phyloP scores from a whole-genome alignment of 73 alveolate species.

The Tetrahymena malaccensis region DNA sequence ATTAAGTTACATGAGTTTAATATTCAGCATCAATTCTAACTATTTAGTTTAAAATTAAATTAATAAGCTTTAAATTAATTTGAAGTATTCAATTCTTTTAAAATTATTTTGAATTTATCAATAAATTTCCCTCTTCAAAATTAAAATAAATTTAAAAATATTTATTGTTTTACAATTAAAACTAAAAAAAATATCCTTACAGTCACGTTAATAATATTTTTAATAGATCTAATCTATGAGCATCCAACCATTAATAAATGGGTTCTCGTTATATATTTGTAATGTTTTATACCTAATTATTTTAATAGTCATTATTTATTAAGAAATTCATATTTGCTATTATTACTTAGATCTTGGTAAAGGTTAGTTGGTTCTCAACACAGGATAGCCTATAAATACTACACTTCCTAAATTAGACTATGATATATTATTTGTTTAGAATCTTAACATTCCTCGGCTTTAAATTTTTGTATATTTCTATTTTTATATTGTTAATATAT shows the following conservation, averaged over 20 bases:
- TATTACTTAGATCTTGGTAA: background rate
- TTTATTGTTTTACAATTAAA: background rate
- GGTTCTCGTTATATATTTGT: background rate
- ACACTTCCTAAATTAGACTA: background rate
- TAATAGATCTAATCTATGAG: background rate
- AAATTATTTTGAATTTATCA: no score
- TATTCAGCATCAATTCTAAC: background rate
- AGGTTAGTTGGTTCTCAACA: background rate
- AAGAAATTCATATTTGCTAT: background rate
- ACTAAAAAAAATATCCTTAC: background rate
- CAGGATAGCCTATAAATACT: background rate
- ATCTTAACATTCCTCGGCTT: background rate
- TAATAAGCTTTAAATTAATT: no score
- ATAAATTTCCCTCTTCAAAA: no score
- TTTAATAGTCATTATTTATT: background rate
- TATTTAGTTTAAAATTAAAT: background rate
- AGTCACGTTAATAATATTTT: background rate
- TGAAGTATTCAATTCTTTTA: no score
- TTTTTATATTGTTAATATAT: background rate
- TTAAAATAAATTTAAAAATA: no score
- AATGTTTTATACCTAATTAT: background rate
- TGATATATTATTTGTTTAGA: background rate
- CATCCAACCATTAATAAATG: background rate
- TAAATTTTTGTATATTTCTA: background rate
- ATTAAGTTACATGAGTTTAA: background rate